These are phyloP conservation scores for barrel medic (Medicago truncatula) DNA, from an alignment of 306 rosid species.

Conservation along the genomic window MtrunA17r5.0-ANR NC_053049.1:14319501-14320000, in stretches of 20 bases:
- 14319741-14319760: slow-evolving; percentile 98
- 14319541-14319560: slow-evolving; percentile 81
- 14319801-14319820: slow-evolving; percentile 92
- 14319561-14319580: slow-evolving; percentile 22
- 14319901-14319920: neutral
- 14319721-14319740: slow-evolving; percentile 87
- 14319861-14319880: slow-evolving; percentile 32
- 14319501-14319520: slow-evolving; percentile 96
- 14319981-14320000: neutral
- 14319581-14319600: slow-evolving; percentile 31
- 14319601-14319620: slow-evolving; percentile 41
- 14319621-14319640: slow-evolving; percentile 95
- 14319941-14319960: slow-evolving; percentile 5
- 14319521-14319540: slow-evolving; percentile 97
- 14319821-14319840: slow-evolving; percentile 99
- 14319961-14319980: slow-evolving; percentile 9
- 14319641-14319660: slow-evolving; percentile 97
- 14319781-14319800: slow-evolving; percentile 95
- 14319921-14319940: slow-evolving; percentile 8
- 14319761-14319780: slow-evolving; percentile 98
- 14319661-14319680: slow-evolving; percentile 75
- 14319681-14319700: slow-evolving; percentile 96
- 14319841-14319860: slow-evolving; percentile 77
- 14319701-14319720: slow-evolving; percentile 85
- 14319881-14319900: slow-evolving; percentile 5